Base-by-base conservation (phyloP, 441 rosid genomes). In the Manihot esculenta region DNA sequence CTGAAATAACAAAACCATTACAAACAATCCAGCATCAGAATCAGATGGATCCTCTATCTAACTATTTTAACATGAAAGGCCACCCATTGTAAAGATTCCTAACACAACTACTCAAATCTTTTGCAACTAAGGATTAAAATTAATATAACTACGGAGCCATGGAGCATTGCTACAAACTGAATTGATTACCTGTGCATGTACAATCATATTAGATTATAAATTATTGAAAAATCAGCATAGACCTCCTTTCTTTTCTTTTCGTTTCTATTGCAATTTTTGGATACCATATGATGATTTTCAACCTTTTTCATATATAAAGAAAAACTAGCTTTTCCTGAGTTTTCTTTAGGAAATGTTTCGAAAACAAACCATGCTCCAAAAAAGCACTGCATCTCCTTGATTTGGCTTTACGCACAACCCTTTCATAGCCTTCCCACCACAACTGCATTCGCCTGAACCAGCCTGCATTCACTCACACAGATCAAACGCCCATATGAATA, bases 291-390 rank as follows among this genome's bases (percentile, higher is more conserved):
- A n/a, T n/a, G n/a, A n/a, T n/a, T n/a, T n/a, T n/a, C n/a, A n/a
- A n/a, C n/a, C n/a, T n/a, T n/a, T n/a, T n/a, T n/a, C n/a, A n/a
- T n/a, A n/a, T n/a, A n/a, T n/a, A n/a, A n/a, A n/a, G n/a, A n/a
- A n/a, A n/a, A n/a, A n/a, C n/a, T n/a, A n/a, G n/a, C n/a, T n/a
- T n/a, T n/a, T n/a, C n/a, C n/a, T n/a, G n/a, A n/a, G n/a, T n/a
- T n/a, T n/a, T 2, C 0, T 12, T 57, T 44, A 54, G 13, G 41
- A 35, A 57, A 62, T 23, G 56, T 53, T 57, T n/a, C 45, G 76
- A 58, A 80, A 76, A 86, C 89, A 61, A 67, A 94, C 99, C 99
- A 94, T 92, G 96, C 99, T 94, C 97, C 97, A 94, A 82, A 94
- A 94, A 72, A 94, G 97, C 60, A 94, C 92, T 0, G 97, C 97